These are phyloP conservation scores for Thinopyrum obtusiflorum DNA, from an alignment of 202 grass and related monocot genomes.

Conservation along the genomic window DNA sequence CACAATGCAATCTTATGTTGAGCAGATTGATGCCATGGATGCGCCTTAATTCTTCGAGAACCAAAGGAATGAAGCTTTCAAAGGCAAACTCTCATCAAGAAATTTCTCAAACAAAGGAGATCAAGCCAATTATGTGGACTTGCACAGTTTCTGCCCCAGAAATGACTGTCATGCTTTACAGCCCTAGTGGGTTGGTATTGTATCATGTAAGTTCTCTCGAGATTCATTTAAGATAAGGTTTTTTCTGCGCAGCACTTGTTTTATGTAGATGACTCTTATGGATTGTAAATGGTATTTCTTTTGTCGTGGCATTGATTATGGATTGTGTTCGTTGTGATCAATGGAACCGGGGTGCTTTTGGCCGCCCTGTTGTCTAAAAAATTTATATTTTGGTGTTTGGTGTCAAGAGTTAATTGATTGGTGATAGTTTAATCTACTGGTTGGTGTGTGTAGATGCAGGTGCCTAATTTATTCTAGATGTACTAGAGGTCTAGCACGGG, in stretches of 20 bases:
- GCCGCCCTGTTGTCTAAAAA: neutral
- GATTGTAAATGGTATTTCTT: slow-evolving; percentile 6
- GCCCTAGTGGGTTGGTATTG: slow-evolving; percentile 58
- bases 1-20: slow-evolving; percentile 80
- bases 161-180: slow-evolving; percentile 85
- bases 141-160: slow-evolving; percentile 81
- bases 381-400: neutral
- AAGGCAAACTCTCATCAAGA: slow-evolving; percentile 47
- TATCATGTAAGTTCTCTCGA: slow-evolving; percentile 91
- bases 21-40: slow-evolving; percentile 87
- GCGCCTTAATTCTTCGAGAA: slow-evolving; percentile 53
- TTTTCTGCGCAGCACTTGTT: slow-evolving; percentile 9
- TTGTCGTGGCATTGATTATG: slow-evolving; percentile 4
- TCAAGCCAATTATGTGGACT: slow-evolving; percentile 75
- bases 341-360: neutral
- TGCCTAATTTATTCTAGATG: slow-evolving; percentile 26
- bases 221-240: slow-evolving; percentile 20
- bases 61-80: slow-evolving; percentile 60
- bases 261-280: slow-evolving; percentile 7
- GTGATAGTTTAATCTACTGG: slow-evolving; percentile 12
- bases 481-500: neutral
- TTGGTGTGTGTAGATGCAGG: slow-evolving; percentile 4
- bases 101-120: slow-evolving; percentile 54
- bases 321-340: slow-evolving; percentile 1
- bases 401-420: neutral